phyloP scores from a whole-genome alignment of 345 rosid species.

The Syzygium grande region DNA sequence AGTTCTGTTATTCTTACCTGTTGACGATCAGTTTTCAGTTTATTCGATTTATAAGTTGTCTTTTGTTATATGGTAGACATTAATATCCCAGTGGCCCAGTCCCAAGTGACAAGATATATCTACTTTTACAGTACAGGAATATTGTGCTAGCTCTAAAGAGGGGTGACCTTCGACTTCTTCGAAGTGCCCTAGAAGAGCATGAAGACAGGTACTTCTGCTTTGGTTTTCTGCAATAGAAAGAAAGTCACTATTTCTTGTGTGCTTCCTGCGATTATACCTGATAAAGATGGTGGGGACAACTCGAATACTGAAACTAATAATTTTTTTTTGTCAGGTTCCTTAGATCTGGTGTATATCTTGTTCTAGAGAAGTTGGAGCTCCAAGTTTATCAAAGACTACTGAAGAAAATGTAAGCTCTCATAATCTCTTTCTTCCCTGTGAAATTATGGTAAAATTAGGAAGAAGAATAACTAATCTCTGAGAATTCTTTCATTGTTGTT shows the following conservation, averaged over 20 bases:
- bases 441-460: not conserved
- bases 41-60: not conserved
- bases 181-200: conserved; percentile 77
- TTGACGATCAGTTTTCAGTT: not conserved
- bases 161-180: conserved; percentile 89
- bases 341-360: conserved; percentile 94
- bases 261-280: not conserved
- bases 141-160: conserved; percentile 59
- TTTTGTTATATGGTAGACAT: not conserved
- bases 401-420: conserved; percentile 71
- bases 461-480: not conserved
- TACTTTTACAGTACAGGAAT: conserved; percentile 51
- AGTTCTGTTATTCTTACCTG: not conserved
- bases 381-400: conserved; percentile 92
- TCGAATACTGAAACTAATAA: not conserved
- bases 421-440: not conserved
- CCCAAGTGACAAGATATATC: not conserved
- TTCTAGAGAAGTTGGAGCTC: conserved; percentile 93
- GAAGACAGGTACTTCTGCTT: conserved; percentile 59
- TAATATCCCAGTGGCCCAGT: not conserved
- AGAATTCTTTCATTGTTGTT: not conserved
- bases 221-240: conserved; percentile 1
- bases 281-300: not conserved
- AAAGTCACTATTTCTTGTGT: not conserved
- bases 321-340: conserved; percentile 41